phyloP scores from a whole-genome alignment of 805 yeast genomes.

The Grigorovia transvaalensis region DNA sequence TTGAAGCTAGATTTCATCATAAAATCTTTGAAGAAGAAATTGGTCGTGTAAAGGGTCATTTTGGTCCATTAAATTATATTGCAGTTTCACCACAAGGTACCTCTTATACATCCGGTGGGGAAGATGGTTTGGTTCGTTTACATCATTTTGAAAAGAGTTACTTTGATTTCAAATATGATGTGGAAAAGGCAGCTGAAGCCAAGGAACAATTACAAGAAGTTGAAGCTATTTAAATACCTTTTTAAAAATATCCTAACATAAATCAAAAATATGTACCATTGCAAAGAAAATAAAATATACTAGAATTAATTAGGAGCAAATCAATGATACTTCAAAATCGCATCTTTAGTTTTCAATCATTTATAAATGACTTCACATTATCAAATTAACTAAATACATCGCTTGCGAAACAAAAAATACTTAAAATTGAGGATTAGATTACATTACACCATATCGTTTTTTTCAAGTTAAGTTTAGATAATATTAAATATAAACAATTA shows the following conservation, averaged over 20 bases:
- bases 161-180: constrained; percentile 87
- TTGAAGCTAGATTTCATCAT: constrained; percentile 93
- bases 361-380: background rate
- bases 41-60: constrained; percentile 96
- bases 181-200: constrained; percentile 65
- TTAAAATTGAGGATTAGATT: no score
- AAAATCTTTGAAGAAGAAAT: constrained; percentile 91
- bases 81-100: constrained; percentile 93
- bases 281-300: no score
- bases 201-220: constrained; percentile 25
- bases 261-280: no score
- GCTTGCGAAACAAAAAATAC: background rate
- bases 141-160: constrained; percentile 89
- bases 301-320: background rate
- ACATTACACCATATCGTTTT: no score
- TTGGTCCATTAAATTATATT: constrained; percentile 93
- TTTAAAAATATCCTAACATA: background rate
- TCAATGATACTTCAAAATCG: background rate
- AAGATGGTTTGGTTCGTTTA: constrained; percentile 93
- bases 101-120: constrained; percentile 94
- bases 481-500: background rate
- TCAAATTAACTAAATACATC: background rate
- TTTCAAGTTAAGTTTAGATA: background rate
- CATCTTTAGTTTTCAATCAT: background rate
- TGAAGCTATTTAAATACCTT: background rate